Base-by-base conservation (phyloP, 2,329 filamentous ascomycete genomes). In the Scortechinia acanthostroma region DNA sequence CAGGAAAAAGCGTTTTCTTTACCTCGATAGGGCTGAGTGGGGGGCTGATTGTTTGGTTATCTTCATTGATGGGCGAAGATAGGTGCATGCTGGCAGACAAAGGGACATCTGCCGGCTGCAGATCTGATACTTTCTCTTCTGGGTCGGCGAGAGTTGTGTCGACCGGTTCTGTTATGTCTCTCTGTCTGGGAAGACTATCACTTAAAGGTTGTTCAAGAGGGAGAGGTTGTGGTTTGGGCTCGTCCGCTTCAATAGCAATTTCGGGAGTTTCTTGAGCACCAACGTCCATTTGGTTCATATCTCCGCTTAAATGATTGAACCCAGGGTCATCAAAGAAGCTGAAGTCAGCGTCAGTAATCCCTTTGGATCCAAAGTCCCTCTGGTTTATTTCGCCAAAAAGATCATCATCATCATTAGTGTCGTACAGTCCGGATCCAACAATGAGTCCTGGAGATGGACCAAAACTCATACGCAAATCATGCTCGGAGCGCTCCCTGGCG, bases 261-360 rank as follows among this genome's bases (percentile, higher is more conserved):
- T 30, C n/a, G 25, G 25, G 25, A 30, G 25, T 30, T 10, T n/a
- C n/a, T n/a, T 30, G 25, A 10, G 25, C 25, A 10, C 25, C 25
- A 14, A 40, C 42, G 21, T 49, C 49, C 42, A 53, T 46, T 33
- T 49, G 43, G 14, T 46, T 44, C 17, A 49, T 44, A 19, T 46
- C 51, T 40, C 47, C 47, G 40, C 47, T 52, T 44, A 57, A 52
- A 4, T 48, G 48, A 6, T 55, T 56, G 42, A 62, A 61, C 35
- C 59, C 65, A 42, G 71, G 72, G 22, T 74, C 71, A 54, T 83
- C 78, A 52, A 83, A 83, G 55, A 82, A 83, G 54, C 71, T 79
- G 56, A 82, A 83, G 52, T 83, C 78, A 3, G 71, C 77, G 52
- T 82, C 78, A 2, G 71, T 77, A 19, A 80, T 69, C n/a, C 68